A percentile compares a stretch with the other conserved stretches of the same genome.
Conservation (phyloP, 345 rosid species). For the Ceriops decandra region DNA sequence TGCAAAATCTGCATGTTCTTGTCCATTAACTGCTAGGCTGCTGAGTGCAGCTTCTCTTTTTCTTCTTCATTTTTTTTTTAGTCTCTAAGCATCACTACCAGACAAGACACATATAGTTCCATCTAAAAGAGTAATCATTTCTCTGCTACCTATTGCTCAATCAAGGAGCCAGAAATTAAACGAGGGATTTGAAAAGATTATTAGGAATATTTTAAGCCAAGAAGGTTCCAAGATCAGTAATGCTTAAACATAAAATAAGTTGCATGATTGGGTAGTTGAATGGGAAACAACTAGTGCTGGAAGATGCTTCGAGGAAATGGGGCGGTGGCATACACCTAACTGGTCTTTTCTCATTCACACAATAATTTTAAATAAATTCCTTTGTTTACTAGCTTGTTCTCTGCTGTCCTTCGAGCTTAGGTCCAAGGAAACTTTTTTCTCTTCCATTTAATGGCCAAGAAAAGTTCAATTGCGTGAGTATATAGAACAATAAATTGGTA, state of each 20-base stretch:
- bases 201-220: not conserved
- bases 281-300: not conserved
- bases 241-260: not conserved
- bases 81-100: no score
- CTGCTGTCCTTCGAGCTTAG: slow-evolving; percentile 14
- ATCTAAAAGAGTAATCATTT: no score
- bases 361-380: not conserved
- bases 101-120: no score
- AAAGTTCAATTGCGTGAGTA: no score
- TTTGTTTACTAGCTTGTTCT: not conserved
- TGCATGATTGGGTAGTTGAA: not conserved
- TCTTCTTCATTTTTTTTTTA: no score
- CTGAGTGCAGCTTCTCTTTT: no score
- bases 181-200: not conserved
- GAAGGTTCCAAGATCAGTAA: slow-evolving; percentile 14
- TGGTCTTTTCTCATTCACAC: slow-evolving; percentile 12
- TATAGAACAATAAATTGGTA: no score
- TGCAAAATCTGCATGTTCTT: no score
- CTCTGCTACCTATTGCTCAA: no score
- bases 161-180: not conserved
- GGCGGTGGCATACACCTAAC: not conserved
- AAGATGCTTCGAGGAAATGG: no score
- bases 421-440: not conserved
- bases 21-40: no score
- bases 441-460: no score